Base-by-base conservation (phyloP, 805 yeast genomes). In the Wickerhamiella cacticola region DNA sequence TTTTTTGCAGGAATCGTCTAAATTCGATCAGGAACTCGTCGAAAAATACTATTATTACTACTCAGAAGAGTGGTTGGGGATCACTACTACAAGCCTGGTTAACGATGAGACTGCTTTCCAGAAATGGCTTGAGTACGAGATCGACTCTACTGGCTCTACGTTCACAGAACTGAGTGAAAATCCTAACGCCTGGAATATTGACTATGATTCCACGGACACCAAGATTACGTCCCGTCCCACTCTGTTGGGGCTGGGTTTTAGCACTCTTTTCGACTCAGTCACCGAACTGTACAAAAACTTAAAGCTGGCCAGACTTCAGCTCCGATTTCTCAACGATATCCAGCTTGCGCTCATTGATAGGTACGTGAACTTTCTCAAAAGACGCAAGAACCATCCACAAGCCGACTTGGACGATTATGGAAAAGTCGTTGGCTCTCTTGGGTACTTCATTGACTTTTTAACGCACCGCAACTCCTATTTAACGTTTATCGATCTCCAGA, bases 271-370 rank as follows among this genome's bases (percentile, higher is more conserved):
- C 19, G 76, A 77, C 52, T 72, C 73, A 41, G 68, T 79, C 46
- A 76, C 79, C 2, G 66, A 67, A 13, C 78, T 75, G 52, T 78
- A 77, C 62, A 35, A 56, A 18, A 48, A 58, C 26, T 49, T 66
- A 9, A 66, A 66, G 31, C 67, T 78, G 22, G 67, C 78, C 52
- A 71, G 72, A 40, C 75, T 69, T 53, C 78, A 79, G 51, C 64
- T 78, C 48, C 70, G 72, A 53, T 78, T 76, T 52, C 65, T 80
- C 6, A 65, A 75, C 16, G 74, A 71, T 19, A 73, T 81, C 39
- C 88, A 81, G 59, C 58, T 80, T 39, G 66, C 68, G 21, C 57
- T 82, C 23, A 56, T 81, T 23, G 80, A 79, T 45, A 63, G 63
- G 35, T 80, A 78, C 56, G 18, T 48, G 4, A 9, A 41, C 4